Conservation (phyloP, 2,329 filamentous ascomycete species). For the Botrytis hyacinthi region DNA sequence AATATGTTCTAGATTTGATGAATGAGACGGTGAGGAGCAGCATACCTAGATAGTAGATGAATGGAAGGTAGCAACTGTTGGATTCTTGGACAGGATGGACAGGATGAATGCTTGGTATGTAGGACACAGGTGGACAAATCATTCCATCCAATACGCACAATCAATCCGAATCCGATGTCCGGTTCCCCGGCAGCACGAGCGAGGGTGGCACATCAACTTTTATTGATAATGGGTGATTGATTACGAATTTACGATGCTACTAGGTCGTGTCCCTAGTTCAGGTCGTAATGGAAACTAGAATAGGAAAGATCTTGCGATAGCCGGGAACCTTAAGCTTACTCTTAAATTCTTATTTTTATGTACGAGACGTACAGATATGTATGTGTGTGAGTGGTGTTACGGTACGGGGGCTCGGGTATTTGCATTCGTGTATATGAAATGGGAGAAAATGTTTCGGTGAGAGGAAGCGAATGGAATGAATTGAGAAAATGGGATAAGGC, state of each 20-base stretch:
- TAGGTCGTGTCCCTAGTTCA: background rate
- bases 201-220: background rate
- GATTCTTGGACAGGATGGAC: background rate
- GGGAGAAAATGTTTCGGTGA: background rate
- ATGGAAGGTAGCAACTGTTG: background rate
- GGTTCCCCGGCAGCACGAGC: constrained; percentile 3
- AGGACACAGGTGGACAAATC: background rate
- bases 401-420: background rate
- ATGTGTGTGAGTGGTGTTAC: background rate
- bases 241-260: background rate
- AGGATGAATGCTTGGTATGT: background rate
- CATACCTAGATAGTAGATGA: background rate
- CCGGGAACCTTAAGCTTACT: background rate
- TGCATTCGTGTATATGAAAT: background rate
- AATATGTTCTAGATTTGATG: background rate
- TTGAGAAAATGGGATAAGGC: background rate
- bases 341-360: background rate
- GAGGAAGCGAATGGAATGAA: background rate
- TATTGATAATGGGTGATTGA: background rate
- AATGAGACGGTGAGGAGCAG: background rate
- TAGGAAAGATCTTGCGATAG: background rate
- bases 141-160: background rate
- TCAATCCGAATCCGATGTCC: background rate
- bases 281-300: background rate
- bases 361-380: background rate